Percentiles rank a stretch among this genome's conserved stretches.
phyloP scores from a whole-genome alignment of 805 yeast genomes.

The Pichia cephalocereana region DNA sequence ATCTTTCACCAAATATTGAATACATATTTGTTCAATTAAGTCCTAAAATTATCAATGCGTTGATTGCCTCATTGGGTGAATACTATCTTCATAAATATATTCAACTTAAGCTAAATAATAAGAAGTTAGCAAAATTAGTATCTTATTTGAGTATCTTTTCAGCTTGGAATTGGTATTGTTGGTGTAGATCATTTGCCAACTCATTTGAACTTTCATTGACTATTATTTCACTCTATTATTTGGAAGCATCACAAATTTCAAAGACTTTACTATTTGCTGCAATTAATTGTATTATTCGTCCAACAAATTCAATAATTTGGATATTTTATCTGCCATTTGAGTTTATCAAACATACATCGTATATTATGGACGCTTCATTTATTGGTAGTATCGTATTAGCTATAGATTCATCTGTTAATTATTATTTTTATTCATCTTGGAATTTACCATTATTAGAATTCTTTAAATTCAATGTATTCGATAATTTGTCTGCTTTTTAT shows the following conservation, averaged over 20 bases:
- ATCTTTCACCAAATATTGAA: constrained; percentile 14
- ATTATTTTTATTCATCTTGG: constrained; percentile 44
- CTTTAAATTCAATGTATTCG: constrained; percentile 66
- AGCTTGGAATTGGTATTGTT: constrained; percentile 74
- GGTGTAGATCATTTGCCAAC: constrained; percentile 81
- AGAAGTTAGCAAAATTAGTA: constrained; percentile 30
- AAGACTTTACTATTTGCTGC: constrained; percentile 40
- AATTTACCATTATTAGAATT: constrained; percentile 63
- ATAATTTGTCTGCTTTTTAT: constrained; percentile 69
- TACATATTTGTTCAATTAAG: constrained; percentile 7
- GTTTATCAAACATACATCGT: constrained; percentile 8
- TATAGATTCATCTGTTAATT: constrained; percentile 42
- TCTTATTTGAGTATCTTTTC: constrained; percentile 47
- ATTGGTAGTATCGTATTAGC: constrained; percentile 20
- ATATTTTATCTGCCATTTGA: constrained; percentile 39
- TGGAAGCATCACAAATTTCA: constrained; percentile 32
- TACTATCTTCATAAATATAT: constrained; percentile 41
- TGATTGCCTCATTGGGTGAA: constrained; percentile 68
- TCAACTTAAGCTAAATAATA: constrained; percentile 20
- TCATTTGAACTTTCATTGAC: constrained; percentile 70
- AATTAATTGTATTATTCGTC: constrained; percentile 63
- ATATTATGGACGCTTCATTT: constrained; percentile 4
- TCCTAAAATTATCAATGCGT: constrained; percentile 66
- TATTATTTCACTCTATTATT: constrained; percentile 51
- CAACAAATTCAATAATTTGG: constrained; percentile 83